Conservation (phyloP, 495 filamentous ascomycete genomes). For the Aspergillus sclerotiicarbonarius region DNA sequence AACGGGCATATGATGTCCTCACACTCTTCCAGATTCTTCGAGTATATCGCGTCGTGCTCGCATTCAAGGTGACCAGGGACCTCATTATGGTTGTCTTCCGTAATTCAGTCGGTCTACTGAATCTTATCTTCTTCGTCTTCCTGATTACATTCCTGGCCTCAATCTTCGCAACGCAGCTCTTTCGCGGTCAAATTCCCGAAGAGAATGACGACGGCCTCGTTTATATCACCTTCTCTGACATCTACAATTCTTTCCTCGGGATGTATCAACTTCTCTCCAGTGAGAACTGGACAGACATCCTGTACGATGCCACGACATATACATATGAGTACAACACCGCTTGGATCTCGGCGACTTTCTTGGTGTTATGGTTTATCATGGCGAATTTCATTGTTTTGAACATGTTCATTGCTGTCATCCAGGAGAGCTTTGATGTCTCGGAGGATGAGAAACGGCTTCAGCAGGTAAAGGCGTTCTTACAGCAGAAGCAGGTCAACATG, state of each 20-base stretch:
- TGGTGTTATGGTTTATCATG: constrained; percentile 94
- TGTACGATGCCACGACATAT: constrained; percentile 77
- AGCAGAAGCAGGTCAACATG: constrained; percentile 80
- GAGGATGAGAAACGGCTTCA: constrained; percentile 97
- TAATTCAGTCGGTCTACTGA: constrained; percentile 87
- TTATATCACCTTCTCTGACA: constrained; percentile 76
- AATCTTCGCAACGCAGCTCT: constrained; percentile 91
- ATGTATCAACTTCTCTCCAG: constrained; percentile 99
- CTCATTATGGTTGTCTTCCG: constrained; percentile 85
- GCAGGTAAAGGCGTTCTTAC: constrained; percentile 90
- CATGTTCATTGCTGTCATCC: constrained; percentile 99
- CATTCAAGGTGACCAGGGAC: constrained; percentile 78
- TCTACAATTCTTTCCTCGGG: constrained; percentile 92
- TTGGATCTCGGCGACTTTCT: constrained; percentile 94
- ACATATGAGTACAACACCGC: constrained; percentile 61
- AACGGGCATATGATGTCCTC: constrained; percentile 80
- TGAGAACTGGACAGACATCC: constrained; percentile 87
- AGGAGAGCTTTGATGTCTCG: constrained; percentile 99
- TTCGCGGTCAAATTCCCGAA: constrained; percentile 76
- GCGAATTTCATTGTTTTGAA: constrained; percentile 96
- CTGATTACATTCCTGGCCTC: constrained; percentile 90
- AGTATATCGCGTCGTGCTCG: constrained; percentile 88
- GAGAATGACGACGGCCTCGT: constrained; percentile 55
- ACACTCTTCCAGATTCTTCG: constrained; percentile 92
- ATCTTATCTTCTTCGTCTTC: constrained; percentile 94